phyloP scores from a whole-genome alignment of 495 filamentous ascomycete species.

The Hypoxylon crocopeplum region DNA sequence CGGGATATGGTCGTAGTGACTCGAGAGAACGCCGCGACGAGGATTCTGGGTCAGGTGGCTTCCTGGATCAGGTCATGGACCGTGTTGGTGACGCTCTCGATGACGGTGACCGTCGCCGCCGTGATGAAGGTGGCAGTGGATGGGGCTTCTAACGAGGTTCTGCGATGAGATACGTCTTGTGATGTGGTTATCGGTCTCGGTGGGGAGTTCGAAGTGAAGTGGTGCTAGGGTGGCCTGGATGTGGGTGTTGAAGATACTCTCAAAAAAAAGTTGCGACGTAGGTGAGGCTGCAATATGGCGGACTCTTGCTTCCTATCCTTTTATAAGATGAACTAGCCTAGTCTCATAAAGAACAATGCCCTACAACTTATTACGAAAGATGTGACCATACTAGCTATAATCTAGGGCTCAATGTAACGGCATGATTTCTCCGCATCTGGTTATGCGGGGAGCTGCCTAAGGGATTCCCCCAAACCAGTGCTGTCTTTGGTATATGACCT shows the following conservation, averaged over 20 bases:
- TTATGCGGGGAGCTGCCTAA: slow-evolving; percentile 13
- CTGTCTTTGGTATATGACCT: slow-evolving; percentile 24
- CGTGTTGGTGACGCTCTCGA: slow-evolving; percentile 39
- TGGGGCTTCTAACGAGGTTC: slow-evolving; percentile 23
- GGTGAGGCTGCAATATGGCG: slow-evolving; percentile 1
- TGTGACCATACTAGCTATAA: slow-evolving; percentile 5
- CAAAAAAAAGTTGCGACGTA: slow-evolving; percentile 21
- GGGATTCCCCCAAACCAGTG: slow-evolving; percentile 1
- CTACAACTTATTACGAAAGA: not conserved
- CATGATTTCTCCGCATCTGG: slow-evolving; percentile 14
- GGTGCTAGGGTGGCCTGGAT: slow-evolving; percentile 6
- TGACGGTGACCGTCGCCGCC: slow-evolving; percentile 30
- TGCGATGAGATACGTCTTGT: slow-evolving; percentile 1
- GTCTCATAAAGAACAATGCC: not conserved
- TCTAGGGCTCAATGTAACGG: not conserved
- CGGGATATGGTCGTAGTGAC: slow-evolving; percentile 6
- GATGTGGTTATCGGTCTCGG: slow-evolving; percentile 1
- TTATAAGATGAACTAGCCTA: slow-evolving; percentile 11
- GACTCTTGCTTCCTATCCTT: slow-evolving; percentile 1
- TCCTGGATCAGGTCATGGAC: slow-evolving; percentile 34
- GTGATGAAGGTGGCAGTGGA: slow-evolving; percentile 27
- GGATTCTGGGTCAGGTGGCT: slow-evolving; percentile 24
- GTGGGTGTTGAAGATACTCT: slow-evolving; percentile 32
- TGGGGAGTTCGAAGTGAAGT: slow-evolving; percentile 5
- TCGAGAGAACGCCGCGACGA: slow-evolving; percentile 15